Conservation (phyloP, 1,139 yeast genomes). For the Sugiyamaella paludigena region DNA sequence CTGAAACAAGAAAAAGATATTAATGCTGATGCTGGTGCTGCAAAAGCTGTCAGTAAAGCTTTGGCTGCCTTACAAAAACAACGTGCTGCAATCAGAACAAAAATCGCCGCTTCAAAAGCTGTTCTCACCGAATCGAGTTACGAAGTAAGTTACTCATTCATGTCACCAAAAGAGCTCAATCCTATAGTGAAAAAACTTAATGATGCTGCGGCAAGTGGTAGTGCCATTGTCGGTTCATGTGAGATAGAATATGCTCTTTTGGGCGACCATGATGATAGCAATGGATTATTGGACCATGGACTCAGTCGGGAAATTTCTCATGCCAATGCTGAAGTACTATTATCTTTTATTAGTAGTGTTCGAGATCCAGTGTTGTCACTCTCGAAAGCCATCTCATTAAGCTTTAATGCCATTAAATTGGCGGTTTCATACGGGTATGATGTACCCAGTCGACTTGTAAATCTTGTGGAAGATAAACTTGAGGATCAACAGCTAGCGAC, state of each 20-base stretch:
- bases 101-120: constrained; percentile 39
- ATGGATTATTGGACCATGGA: background rate
- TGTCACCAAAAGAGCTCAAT: constrained; percentile 45
- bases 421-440: constrained; percentile 44
- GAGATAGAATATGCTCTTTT: constrained; percentile 45
- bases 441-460: constrained; percentile 31
- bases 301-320: constrained; percentile 39
- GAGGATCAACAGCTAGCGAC: constrained; percentile 1
- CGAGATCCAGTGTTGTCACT: constrained; percentile 37
- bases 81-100: constrained; percentile 36
- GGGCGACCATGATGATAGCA: constrained; percentile 20
- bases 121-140: constrained; percentile 48
- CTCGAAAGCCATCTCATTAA: constrained; percentile 36
- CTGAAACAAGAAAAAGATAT: constrained; percentile 4
- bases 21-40: constrained; percentile 8
- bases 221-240: constrained; percentile 49
- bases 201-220: constrained; percentile 38
- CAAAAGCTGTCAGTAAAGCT: constrained; percentile 7
- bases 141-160: constrained; percentile 48
- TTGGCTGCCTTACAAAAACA: constrained; percentile 21
- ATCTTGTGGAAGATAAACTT: constrained; percentile 1
- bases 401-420: constrained; percentile 36
- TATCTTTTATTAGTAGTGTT: constrained; percentile 37
- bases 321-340: constrained; percentile 38
- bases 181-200: constrained; percentile 39